phyloP scores from a whole-genome alignment of 441 rosid species.

The Gossypium laxum region DNA sequence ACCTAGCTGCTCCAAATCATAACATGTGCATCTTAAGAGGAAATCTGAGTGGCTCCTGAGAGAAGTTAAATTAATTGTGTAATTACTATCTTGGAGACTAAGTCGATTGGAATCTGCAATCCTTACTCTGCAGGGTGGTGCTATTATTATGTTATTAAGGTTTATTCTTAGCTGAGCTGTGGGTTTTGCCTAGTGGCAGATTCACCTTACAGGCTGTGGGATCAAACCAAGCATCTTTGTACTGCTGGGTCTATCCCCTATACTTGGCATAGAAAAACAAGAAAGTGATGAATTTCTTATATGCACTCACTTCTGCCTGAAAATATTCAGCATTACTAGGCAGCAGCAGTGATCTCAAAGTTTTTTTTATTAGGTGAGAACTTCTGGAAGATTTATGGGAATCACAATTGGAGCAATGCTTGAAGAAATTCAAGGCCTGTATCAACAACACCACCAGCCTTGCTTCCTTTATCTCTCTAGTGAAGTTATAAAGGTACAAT shows the following conservation, averaged over 20 bases:
- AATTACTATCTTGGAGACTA: background rate
- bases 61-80: background rate
- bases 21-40: background rate
- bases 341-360: conserved; percentile 5
- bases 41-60: background rate
- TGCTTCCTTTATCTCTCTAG: conserved; percentile 93
- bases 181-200: background rate
- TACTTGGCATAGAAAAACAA: background rate
- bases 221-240: background rate
- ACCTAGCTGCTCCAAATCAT: background rate
- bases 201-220: background rate
- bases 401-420: conserved; percentile 86
- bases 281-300: background rate
- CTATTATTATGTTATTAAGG: background rate
- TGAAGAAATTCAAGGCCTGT: conserved; percentile 82
- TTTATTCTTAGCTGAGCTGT: background rate
- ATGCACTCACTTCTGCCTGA: background rate
- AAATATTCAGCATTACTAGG: conserved; percentile 4
- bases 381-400: conserved; percentile 91
- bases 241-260: background rate
- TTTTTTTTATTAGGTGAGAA: conserved; percentile 59
- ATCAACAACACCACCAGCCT: conserved; percentile 89
- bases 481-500: conserved; percentile 74
- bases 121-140: background rate
- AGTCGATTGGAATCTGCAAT: background rate